Evolutionary conservation across 805 yeast species (phyloP), one percentile per base, ranked within the genome.

Genomic region (Saccharomycopsis schoenii): DNA sequence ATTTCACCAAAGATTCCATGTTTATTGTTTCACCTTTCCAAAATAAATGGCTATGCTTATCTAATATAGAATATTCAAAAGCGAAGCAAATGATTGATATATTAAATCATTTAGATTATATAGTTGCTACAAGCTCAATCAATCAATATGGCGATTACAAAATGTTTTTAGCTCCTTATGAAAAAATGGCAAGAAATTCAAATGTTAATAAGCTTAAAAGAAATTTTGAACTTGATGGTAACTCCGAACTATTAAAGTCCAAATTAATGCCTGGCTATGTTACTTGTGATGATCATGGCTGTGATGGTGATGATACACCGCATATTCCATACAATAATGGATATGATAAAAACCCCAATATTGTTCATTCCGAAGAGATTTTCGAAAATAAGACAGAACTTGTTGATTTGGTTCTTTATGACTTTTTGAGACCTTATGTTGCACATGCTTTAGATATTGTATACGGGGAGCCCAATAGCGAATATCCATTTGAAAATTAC

Each of bases 21-120:
- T 93, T 78, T 69, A 88, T 87, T 54, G 88, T 93, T 0, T 84
- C 96, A 0, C 97, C 98, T 0, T 92, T 90, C 72, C 77, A 82
- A 59, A 90, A 91, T 68, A 79, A 79, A 50, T 93, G 97, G 97
- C 80, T 77, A 39, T 82, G 79, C 57, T 71, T 92, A 14, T 74
- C 78, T 1, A 74, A 78, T 5, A 71, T 92, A 1, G 89, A 94
- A 0, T 76, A 77, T 59, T 62, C 72, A 1, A 68, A 84, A 4
- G 96, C 96, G 0, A 62, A 74, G 8, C 70, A 74, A 61, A 73
- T 91, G 0, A 77, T 83, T 8, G 74, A 75, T 0, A 75, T 77
- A 42, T 75, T 92, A 62, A 92, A 92, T 68, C 73, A 77, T 19
- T 78, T 78, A 4, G 77, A 75, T 6, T 83, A 80, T 66, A 79